Conservation (phyloP, 164 flowering plant species). For the Nymphaea thermarum region DNA sequence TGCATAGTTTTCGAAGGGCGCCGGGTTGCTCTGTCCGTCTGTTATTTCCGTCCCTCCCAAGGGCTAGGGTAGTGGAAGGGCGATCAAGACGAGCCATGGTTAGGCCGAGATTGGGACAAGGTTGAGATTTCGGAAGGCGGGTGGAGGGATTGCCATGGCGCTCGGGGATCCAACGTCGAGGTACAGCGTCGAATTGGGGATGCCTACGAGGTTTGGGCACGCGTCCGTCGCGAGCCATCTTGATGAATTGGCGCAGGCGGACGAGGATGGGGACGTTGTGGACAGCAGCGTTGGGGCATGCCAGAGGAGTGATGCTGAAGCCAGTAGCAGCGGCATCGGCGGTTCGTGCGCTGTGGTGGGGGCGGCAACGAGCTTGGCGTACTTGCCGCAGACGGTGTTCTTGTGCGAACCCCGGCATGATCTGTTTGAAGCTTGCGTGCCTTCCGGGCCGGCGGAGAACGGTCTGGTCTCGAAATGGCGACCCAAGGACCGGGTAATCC, state of each 20-base stretch:
- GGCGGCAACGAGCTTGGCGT: conserved; percentile 54
- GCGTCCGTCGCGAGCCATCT: conserved; percentile 39
- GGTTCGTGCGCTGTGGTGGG: conserved; percentile 13
- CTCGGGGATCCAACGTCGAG: conserved; percentile 55
- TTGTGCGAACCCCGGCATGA: conserved; percentile 78
- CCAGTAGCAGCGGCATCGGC: conserved; percentile 21
- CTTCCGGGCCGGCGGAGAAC: conserved; percentile 56
- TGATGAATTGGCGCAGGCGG: conserved; percentile 29
- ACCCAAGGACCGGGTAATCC: conserved; percentile 71
- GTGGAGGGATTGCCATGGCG: conserved; percentile 43
- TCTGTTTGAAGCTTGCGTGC: conserved; percentile 52
- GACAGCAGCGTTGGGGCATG: conserved; percentile 1
- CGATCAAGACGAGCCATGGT: neutral
- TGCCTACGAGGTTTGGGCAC: conserved; percentile 75
- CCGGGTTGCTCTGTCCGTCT: neutral
- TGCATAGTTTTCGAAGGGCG: neutral
- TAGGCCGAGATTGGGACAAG: conserved; percentile 20
- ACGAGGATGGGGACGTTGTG: conserved; percentile 16
- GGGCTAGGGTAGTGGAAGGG: neutral
- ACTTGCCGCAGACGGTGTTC: conserved; percentile 67
- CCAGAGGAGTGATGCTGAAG: conserved; percentile 43
- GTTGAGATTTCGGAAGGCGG: conserved; percentile 7
- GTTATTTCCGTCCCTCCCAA: neutral
- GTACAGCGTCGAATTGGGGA: conserved; percentile 7
- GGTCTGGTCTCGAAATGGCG: conserved; percentile 90